A percentile compares a stretch with the other conserved stretches of the same genome.
Evolutionary conservation across 2,329 filamentous ascomycete species (phyloP).

Genomic region (Orbilia blumenaviensis): DNA sequence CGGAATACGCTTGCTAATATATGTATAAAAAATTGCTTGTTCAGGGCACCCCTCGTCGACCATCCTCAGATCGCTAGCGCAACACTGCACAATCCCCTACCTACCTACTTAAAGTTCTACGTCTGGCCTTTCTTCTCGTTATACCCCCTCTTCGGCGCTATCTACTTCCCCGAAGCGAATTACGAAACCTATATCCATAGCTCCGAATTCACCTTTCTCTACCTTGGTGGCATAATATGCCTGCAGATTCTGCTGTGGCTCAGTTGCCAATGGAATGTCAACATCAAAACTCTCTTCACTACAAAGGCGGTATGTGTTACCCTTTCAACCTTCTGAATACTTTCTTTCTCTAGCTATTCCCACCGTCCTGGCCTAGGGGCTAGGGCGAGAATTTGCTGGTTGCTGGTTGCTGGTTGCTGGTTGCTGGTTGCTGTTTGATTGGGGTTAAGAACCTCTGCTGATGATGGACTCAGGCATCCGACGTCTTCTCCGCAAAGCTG

Average conservation of each 20-base stretch:
- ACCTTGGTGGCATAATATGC: constrained; percentile 86
- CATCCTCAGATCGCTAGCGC: constrained; percentile 88
- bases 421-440: too few relatives aligned
- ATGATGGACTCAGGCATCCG: constrained; percentile 52
- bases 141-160: constrained; percentile 90
- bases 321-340: not conserved
- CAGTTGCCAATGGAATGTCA: constrained; percentile 96
- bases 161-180: constrained; percentile 82
- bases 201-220: constrained; percentile 98
- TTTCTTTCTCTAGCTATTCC: not conserved
- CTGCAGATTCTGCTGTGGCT: constrained; percentile 90
- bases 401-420: too few relatives aligned
- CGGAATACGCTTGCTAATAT: not conserved
- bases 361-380: too few relatives aligned
- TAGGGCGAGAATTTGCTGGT: too few relatives aligned
- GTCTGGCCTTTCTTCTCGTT: constrained; percentile 90
- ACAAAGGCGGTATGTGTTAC: constrained; percentile 69
- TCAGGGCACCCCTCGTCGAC: constrained; percentile 85
- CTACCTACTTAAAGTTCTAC: constrained; percentile 83
- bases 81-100: constrained; percentile 85
- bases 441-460: too few relatives aligned
- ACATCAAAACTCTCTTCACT: constrained; percentile 82
- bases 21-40: not conserved
- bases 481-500: constrained; percentile 76
- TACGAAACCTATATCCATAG: constrained; percentile 92